Percentiles rank a stretch among this genome's conserved stretches.
phyloP scores from a whole-genome alignment of 306 rosid species.

The Trifolium pratense region DNA sequence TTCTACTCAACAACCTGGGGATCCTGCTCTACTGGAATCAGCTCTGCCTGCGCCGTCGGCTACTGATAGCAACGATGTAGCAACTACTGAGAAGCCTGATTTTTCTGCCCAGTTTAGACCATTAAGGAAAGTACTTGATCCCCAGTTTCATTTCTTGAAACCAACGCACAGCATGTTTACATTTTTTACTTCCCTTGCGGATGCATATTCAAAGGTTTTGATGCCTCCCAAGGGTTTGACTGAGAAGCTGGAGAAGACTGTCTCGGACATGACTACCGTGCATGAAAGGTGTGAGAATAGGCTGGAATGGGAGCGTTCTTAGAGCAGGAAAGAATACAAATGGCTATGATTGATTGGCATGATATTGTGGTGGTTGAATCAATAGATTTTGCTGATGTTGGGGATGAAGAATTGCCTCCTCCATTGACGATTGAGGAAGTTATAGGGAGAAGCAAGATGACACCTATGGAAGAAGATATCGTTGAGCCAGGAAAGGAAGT shows the following conservation, averaged over 20 bases:
- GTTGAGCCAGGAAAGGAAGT: constrained; percentile 87
- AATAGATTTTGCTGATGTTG: constrained; percentile 92
- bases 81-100: constrained; percentile 56
- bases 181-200: constrained; percentile 91
- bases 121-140: constrained; percentile 71
- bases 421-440: constrained; percentile 97
- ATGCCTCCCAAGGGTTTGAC: constrained; percentile 89
- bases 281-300: constrained; percentile 90
- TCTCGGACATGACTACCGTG: constrained; percentile 82
- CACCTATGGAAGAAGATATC: constrained; percentile 72
- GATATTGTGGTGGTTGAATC: constrained; percentile 96
- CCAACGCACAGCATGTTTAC: constrained; percentile 97
- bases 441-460: constrained; percentile 82
- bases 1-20: constrained; percentile 54
- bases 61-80: constrained; percentile 56
- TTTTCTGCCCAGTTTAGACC: constrained; percentile 72
- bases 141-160: constrained; percentile 92
- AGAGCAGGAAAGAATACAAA: constrained; percentile 89
- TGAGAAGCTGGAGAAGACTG: constrained; percentile 80
- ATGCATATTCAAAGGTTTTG: constrained; percentile 90
- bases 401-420: constrained; percentile 92
- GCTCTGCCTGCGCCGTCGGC: constrained; percentile 44
- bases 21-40: constrained; percentile 52
- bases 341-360: constrained; percentile 99
- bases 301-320: constrained; percentile 92